These are phyloP conservation scores for Gloeopeniophorella convolvens DNA, from an alignment of 768 basidiomycete species.

Conservation along the genomic window DNA sequence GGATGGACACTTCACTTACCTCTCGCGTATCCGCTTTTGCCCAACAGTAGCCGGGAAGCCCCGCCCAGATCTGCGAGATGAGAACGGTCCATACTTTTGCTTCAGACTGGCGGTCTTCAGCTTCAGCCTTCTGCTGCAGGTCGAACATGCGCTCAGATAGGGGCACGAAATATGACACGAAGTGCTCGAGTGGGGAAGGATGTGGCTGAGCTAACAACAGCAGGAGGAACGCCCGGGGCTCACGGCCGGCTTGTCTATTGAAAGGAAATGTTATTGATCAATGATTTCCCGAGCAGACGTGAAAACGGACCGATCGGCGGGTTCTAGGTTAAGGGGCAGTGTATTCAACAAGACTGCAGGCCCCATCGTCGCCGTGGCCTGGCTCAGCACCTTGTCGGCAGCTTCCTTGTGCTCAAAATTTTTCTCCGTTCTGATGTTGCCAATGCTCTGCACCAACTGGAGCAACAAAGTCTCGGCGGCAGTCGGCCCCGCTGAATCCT, in stretches of 20 bases:
- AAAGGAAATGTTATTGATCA: background rate
- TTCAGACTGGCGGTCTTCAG: constrained; percentile 67
- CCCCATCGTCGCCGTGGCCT: constrained; percentile 80
- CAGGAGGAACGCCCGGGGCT: constrained; percentile 87
- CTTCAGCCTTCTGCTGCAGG: constrained; percentile 72
- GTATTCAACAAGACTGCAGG: constrained; percentile 68
- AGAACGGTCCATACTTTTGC: constrained; percentile 95
- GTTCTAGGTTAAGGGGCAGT: constrained; percentile 84
- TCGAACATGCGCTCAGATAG: constrained; percentile 92
- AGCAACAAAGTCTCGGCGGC: constrained; percentile 67
- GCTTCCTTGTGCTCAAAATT: constrained; percentile 88
- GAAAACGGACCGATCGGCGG: constrained; percentile 59
- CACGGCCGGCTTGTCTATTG: constrained; percentile 57
- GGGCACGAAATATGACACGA: constrained; percentile 86
- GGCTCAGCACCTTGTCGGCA: constrained; percentile 71
- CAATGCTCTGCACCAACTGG: constrained; percentile 63
- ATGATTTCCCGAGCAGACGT: background rate
- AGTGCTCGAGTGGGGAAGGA: constrained; percentile 76
- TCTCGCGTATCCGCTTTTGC: constrained; percentile 66
- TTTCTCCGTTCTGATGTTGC: constrained; percentile 67
- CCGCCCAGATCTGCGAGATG: constrained; percentile 89
- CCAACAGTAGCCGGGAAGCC: constrained; percentile 87
- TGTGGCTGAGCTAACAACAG: constrained; percentile 81
- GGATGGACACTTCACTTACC: constrained; percentile 34
- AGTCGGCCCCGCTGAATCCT: constrained; percentile 37